A percentile compares a stretch with the other conserved stretches of the same genome.
These are phyloP conservation scores for Pyrenochaeta sp. DNA, from an alignment of 2,329 filamentous ascomycete genomes.

Conservation along the genomic window DNA sequence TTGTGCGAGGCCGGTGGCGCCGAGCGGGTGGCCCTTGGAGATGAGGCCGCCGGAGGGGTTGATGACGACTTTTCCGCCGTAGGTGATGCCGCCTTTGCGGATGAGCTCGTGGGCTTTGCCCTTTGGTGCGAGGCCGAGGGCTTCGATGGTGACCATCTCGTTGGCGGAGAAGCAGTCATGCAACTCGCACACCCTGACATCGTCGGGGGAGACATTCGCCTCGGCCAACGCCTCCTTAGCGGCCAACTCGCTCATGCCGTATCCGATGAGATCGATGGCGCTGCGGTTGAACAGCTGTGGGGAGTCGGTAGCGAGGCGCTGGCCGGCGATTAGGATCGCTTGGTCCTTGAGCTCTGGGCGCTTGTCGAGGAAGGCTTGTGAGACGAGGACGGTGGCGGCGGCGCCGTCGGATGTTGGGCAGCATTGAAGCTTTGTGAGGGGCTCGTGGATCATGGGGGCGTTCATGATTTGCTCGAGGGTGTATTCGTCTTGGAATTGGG, in stretches of 20 bases:
- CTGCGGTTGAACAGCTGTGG: constrained; percentile 79
- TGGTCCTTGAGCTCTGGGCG: constrained; percentile 82
- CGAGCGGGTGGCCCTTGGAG: constrained; percentile 93
- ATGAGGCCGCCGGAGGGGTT: constrained; percentile 96
- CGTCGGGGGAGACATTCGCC: constrained; percentile 70
- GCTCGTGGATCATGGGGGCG: constrained; percentile 79
- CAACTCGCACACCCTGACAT: constrained; percentile 86
- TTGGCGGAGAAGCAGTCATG: constrained; percentile 98
- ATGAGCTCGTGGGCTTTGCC: constrained; percentile 95
- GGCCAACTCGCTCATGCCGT: constrained; percentile 80
- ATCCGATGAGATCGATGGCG: constrained; percentile 89
- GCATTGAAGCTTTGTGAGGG: constrained; percentile 97
- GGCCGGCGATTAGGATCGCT: constrained; percentile 89
- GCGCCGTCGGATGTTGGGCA: constrained; percentile 95
- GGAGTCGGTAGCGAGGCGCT: constrained; percentile 85
- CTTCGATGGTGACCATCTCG: constrained; percentile 90
- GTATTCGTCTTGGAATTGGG: constrained; percentile 96
- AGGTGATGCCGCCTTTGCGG: constrained; percentile 86
- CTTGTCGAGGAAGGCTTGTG: constrained; percentile 84
- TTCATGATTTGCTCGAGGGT: constrained; percentile 82
- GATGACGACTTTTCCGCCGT: constrained; percentile 81
- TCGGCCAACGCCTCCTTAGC: constrained; percentile 75
- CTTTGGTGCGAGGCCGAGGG: constrained; percentile 76
- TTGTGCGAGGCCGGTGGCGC: constrained; percentile 93
- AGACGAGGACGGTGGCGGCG: constrained; percentile 88